Conservation (phyloP, 805 yeast species). For the Ascoidea tarda region DNA sequence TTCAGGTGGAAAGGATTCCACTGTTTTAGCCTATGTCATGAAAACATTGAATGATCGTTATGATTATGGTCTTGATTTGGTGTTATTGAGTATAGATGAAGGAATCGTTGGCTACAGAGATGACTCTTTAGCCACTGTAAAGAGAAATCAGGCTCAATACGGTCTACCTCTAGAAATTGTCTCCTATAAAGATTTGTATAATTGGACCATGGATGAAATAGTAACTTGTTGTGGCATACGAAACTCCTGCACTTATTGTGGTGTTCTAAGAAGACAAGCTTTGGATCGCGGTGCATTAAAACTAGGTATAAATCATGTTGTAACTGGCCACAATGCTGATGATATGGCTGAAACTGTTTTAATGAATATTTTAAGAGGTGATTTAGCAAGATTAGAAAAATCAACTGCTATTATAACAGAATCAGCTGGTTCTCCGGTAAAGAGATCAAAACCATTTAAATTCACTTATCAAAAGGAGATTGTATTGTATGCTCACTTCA, state of each 20-base stretch:
- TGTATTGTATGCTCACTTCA: conserved; percentile 93
- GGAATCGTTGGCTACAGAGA: conserved; percentile 96
- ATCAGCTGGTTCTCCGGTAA: conserved; percentile 61
- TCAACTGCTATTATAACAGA: conserved; percentile 79
- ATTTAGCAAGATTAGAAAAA: conserved; percentile 78
- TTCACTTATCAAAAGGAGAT: conserved; percentile 95
- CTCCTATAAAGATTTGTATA: conserved; percentile 76
- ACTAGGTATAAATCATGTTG: conserved; percentile 76
- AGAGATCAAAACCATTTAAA: conserved; percentile 91
- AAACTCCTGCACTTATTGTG: conserved; percentile 95
- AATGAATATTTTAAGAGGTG: conserved; percentile 94
- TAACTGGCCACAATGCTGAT: conserved; percentile 98
- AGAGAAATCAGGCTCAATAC: conserved; percentile 80
- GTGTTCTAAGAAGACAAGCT: conserved; percentile 93
- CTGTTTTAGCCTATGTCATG: conserved; percentile 81
- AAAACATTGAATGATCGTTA: conserved; percentile 81
- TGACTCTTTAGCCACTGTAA: conserved; percentile 93
- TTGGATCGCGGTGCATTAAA: conserved; percentile 90
- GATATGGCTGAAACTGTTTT: conserved; percentile 98
- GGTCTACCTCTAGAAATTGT: conserved; percentile 67
- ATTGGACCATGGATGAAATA: conserved; percentile 98
- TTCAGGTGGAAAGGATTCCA: conserved; percentile 96
- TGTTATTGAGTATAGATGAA: conserved; percentile 81
- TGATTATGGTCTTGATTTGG: conserved; percentile 76
- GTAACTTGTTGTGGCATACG: conserved; percentile 89